phyloP scores from a whole-genome alignment of 495 filamentous ascomycete species.

The Choiromyces venosus region DNA sequence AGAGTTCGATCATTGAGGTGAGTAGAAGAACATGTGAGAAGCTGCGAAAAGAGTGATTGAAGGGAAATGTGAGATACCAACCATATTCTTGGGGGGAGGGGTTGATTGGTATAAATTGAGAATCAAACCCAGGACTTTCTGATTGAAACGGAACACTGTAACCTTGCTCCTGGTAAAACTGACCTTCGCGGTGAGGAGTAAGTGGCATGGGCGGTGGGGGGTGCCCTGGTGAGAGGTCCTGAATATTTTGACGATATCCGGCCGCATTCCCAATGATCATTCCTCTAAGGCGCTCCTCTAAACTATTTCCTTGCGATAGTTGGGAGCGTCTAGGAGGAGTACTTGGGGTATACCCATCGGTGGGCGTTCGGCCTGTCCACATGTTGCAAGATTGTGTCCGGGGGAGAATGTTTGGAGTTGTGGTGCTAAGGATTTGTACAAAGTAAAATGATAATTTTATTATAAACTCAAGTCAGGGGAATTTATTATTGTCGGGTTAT shows the following conservation, averaged over 20 bases:
- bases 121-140: neutral
- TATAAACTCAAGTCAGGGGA: neutral
- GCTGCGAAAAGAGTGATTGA: neutral
- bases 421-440: neutral
- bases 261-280: constrained; percentile 11
- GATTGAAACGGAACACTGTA: neutral
- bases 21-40: neutral
- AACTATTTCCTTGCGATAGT: neutral
- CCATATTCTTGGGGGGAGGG: neutral
- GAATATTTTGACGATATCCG: neutral
- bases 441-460: neutral
- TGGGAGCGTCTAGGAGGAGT: neutral
- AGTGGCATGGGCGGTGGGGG: neutral
- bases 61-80: neutral
- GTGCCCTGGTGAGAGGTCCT: neutral
- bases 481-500: neutral
- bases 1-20: neutral
- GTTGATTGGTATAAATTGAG: neutral
- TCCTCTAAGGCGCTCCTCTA: constrained; percentile 28
- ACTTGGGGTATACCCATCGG: neutral
- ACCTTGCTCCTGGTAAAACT: neutral
- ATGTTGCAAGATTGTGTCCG: neutral
- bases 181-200: neutral
- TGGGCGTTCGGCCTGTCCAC: neutral
- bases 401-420: neutral